phyloP scores from a whole-genome alignment of 2,329 filamentous ascomycete species.

The Salinomyces thailandicus region DNA sequence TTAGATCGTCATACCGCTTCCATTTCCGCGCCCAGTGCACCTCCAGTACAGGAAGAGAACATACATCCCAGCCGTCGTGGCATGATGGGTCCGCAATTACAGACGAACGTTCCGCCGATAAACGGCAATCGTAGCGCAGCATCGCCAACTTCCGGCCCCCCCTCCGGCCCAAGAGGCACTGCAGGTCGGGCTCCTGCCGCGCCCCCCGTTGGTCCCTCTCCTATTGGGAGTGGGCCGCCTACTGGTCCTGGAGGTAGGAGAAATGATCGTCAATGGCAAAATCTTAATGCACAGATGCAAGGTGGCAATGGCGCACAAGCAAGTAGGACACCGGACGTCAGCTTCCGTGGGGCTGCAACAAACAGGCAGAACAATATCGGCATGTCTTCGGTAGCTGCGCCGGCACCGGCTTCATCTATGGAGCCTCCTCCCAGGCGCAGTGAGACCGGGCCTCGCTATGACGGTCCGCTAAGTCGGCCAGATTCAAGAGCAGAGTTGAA shows the following conservation, averaged over 20 bases:
- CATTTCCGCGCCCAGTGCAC: constrained; percentile 18
- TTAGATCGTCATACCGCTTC: constrained; percentile 7
- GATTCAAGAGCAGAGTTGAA: constrained; percentile 7
- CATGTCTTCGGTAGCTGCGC: constrained; percentile 6
- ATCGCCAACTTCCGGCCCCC: constrained; percentile 21
- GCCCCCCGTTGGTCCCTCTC: constrained; percentile 22
- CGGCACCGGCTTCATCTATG: constrained; percentile 12
- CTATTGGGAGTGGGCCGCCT: constrained; percentile 16
- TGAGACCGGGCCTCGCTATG: constrained; percentile 7
- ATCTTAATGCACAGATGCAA: constrained; percentile 18
- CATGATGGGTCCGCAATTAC: constrained; percentile 14
- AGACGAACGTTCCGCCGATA: constrained; percentile 14
- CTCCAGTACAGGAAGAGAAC: constrained; percentile 15
- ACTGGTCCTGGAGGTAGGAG: constrained; percentile 19
- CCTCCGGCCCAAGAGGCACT: constrained; percentile 19
- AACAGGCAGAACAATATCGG: constrained; percentile 13
- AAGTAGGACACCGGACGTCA: constrained; percentile 15
- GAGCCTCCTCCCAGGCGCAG: constrained; percentile 10
- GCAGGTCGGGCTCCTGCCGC: constrained; percentile 12
- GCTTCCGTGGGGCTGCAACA: constrained; percentile 24
- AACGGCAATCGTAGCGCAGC: constrained; percentile 14
- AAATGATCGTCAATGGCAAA: constrained; percentile 15
- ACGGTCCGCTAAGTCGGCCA: constrained; percentile 6
- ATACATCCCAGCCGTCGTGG: constrained; percentile 24
- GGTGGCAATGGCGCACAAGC: constrained; percentile 4